Evolutionary conservation across 2,329 filamentous ascomycete species (phyloP).

Genomic region (Hawksworthiomyces lignivorus): DNA sequence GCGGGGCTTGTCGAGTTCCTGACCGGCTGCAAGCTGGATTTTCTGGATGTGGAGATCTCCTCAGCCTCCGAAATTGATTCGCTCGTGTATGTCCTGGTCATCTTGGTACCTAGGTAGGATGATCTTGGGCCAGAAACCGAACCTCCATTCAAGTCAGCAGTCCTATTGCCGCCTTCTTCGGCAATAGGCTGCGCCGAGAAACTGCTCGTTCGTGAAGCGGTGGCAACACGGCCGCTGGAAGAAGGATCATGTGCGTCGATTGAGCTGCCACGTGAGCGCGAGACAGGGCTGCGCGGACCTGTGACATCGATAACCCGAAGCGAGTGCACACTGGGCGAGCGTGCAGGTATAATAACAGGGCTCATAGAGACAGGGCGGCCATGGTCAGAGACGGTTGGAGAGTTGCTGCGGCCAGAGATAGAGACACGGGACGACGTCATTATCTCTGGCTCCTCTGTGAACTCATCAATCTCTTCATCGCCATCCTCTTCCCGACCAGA

Average conservation of each 20-base stretch:
- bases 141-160: conserved; percentile 12
- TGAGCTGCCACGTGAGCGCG: conserved; percentile 41
- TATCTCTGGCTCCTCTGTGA: conserved; percentile 53
- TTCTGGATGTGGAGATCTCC: conserved; percentile 20
- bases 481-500: conserved; percentile 38
- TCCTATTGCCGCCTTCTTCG: conserved; percentile 27
- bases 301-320: conserved; percentile 51
- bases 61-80: conserved; percentile 38
- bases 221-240: conserved; percentile 27
- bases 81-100: conserved; percentile 10
- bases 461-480: conserved; percentile 40
- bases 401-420: conserved; percentile 41
- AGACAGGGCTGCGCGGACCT: conserved; percentile 41
- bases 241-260: conserved; percentile 36
- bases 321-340: conserved; percentile 45
- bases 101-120: conserved; percentile 4
- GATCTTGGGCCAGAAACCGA: conserved; percentile 1
- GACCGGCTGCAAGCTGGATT: neutral
- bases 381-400: conserved; percentile 41
- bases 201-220: conserved; percentile 32
- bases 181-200: conserved; percentile 32
- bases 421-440: conserved; percentile 50
- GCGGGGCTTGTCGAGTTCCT: neutral
- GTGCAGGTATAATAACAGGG: conserved; percentile 30
- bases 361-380: conserved; percentile 31